A percentile compares a stretch with the other conserved stretches of the same genome.
phyloP scores from a whole-genome alignment of 306 rosid genomes.

The Inga oerstediana region DNA sequence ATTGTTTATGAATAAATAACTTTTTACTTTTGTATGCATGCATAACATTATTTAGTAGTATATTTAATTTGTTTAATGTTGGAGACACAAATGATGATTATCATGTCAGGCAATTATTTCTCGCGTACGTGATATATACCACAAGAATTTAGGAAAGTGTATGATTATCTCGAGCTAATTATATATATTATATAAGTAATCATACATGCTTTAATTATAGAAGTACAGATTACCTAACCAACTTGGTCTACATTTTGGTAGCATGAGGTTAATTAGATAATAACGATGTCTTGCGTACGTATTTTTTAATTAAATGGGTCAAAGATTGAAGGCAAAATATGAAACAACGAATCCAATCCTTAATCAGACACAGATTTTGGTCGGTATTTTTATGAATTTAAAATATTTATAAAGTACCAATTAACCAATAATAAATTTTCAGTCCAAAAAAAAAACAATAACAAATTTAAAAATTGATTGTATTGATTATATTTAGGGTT shows the following conservation, averaged over 20 bases:
- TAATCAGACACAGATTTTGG: background rate
- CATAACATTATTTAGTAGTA: background rate
- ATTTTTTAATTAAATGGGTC: background rate
- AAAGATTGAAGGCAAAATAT: background rate
- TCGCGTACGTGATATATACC: background rate
- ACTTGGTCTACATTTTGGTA: background rate
- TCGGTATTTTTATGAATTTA: background rate
- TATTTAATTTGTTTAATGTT: background rate
- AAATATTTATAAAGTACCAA: background rate
- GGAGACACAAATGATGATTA: background rate
- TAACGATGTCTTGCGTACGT: background rate
- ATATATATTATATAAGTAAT: background rate
- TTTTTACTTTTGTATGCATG: too few relatives aligned
- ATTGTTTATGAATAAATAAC: too few relatives aligned
- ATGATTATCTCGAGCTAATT: background rate
- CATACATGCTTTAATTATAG: background rate
- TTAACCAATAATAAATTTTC: background rate
- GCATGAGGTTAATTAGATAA: background rate
- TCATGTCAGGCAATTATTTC: background rate
- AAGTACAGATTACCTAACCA: background rate
- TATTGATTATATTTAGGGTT: background rate
- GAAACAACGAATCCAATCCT: background rate
- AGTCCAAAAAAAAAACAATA: background rate
- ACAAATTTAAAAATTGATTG: background rate
- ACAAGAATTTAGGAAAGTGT: background rate